Conservation (phyloP, 371 early-diverging fungal species). For the Rhizomucor miehei region DNA sequence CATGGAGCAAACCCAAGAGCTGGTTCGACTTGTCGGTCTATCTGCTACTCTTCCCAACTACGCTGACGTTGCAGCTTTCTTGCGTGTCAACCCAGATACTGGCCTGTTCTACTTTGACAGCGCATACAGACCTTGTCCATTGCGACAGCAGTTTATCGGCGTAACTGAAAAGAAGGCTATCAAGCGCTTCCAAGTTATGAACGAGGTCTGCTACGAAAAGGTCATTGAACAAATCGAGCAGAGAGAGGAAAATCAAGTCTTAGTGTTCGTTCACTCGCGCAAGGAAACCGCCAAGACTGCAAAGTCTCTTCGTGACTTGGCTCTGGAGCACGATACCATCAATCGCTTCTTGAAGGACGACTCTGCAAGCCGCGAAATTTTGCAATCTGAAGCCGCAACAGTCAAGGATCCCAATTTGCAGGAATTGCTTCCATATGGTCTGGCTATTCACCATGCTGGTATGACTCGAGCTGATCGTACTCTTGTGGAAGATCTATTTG, state of each 20-base stretch:
- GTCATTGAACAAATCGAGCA: conserved; percentile 82
- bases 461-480: conserved; percentile 95
- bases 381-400: conserved; percentile 77
- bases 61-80: conserved; percentile 94
- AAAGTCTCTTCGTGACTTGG: conserved; percentile 86
- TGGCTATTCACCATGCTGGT: conserved; percentile 99
- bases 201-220: conserved; percentile 93
- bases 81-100: conserved; percentile 81
- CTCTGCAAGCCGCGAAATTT: conserved; percentile 81
- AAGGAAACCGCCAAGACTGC: conserved; percentile 97
- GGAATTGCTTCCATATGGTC: conserved; percentile 91
- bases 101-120: conserved; percentile 96
- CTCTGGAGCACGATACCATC: conserved; percentile 82
- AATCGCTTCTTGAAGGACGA: conserved; percentile 76
- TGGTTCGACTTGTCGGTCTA: conserved; percentile 95
- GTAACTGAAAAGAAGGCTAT: conserved; percentile 95
- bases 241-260: conserved; percentile 81
- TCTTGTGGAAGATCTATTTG: conserved; percentile 94
- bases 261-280: conserved; percentile 98
- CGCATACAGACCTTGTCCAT: conserved; percentile 91
- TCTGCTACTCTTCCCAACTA: conserved; percentile 99
- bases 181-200: conserved; percentile 93
- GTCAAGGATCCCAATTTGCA: conserved; percentile 80
- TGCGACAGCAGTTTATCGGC: conserved; percentile 94
- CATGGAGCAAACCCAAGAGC: conserved; percentile 88